Evolutionary conservation across 495 filamentous ascomycete genomes (phyloP).

Genomic region (Aspergillus panamensis): DNA sequence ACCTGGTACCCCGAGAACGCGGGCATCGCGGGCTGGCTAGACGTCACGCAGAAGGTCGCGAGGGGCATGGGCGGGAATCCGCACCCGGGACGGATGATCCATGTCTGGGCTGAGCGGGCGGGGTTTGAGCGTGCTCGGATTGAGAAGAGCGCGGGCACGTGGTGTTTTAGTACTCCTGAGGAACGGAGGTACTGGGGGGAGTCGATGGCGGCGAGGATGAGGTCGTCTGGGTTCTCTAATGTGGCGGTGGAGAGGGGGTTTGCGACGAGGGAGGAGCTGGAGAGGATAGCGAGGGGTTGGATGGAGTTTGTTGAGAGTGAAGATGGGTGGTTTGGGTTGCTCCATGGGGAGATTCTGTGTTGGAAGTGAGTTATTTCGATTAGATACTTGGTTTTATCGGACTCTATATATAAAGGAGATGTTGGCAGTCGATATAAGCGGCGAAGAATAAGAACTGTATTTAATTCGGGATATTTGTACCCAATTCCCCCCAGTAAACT

Average conservation of each 20-base stretch:
- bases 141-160: constrained; percentile 37
- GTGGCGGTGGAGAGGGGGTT: constrained; percentile 36
- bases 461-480: too few species aligned
- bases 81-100: constrained; percentile 44
- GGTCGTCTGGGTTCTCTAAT: constrained; percentile 38
- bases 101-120: constrained; percentile 47
- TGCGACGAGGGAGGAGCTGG: constrained; percentile 37
- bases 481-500: too few species aligned
- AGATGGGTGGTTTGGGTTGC: constrained; percentile 50
- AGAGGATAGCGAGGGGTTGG: constrained; percentile 41
- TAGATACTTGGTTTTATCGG: neutral
- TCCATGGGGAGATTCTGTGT: constrained; percentile 55
- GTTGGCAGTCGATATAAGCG: too few species aligned
- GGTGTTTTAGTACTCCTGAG: constrained; percentile 45
- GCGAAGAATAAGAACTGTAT: too few species aligned
- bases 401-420: too few species aligned
- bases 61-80: constrained; percentile 42
- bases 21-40: constrained; percentile 40
- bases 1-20: constrained; percentile 47
- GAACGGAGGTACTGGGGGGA: constrained; percentile 49
- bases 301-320: constrained; percentile 41
- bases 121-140: constrained; percentile 40
- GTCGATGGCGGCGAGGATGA: constrained; percentile 42
- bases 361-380: constrained; percentile 27
- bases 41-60: constrained; percentile 33